Percentiles rank a stretch among this genome's conserved stretches.
Evolutionary conservation across 2,329 filamentous ascomycete species (phyloP).

Genomic region (Endoconidiophora laricicola): DNA sequence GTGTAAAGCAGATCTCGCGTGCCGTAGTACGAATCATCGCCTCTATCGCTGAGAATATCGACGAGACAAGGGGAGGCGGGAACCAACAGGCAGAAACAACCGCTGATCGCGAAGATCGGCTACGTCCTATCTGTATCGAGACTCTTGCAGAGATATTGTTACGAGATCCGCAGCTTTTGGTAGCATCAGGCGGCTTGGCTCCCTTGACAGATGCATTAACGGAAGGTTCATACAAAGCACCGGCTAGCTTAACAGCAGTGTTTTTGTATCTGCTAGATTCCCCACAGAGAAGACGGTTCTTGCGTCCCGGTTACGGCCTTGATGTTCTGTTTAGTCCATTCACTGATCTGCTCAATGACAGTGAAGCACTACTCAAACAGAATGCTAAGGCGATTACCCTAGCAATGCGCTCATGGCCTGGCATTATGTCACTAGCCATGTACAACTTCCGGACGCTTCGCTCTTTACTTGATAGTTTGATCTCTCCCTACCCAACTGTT

Average conservation of each 20-base stretch:
- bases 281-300: constrained; percentile 60
- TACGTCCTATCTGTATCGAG: constrained; percentile 81
- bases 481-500: constrained; percentile 37
- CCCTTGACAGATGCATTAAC: constrained; percentile 82
- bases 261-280: constrained; percentile 81
- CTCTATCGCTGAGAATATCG: constrained; percentile 73
- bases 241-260: constrained; percentile 73
- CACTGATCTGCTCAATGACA: constrained; percentile 58
- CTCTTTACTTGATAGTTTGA: constrained; percentile 54
- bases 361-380: constrained; percentile 52
- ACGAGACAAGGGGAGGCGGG: constrained; percentile 49
- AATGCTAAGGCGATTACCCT: constrained; percentile 87
- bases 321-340: constrained; percentile 84
- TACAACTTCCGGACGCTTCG: constrained; percentile 71
- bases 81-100: constrained; percentile 42
- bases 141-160: constrained; percentile 85
- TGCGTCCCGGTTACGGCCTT: constrained; percentile 78
- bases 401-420: constrained; percentile 84
- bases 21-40: constrained; percentile 80
- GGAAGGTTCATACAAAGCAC: constrained; percentile 81
- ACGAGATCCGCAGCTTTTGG: constrained; percentile 63
- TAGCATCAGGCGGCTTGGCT: constrained; percentile 68
- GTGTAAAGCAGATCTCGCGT: constrained; percentile 71
- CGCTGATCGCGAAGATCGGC: constrained; percentile 62
- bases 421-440: constrained; percentile 74